Conservation (phyloP, 352 stramenopile species). For the Globisporangium nunn region DNA sequence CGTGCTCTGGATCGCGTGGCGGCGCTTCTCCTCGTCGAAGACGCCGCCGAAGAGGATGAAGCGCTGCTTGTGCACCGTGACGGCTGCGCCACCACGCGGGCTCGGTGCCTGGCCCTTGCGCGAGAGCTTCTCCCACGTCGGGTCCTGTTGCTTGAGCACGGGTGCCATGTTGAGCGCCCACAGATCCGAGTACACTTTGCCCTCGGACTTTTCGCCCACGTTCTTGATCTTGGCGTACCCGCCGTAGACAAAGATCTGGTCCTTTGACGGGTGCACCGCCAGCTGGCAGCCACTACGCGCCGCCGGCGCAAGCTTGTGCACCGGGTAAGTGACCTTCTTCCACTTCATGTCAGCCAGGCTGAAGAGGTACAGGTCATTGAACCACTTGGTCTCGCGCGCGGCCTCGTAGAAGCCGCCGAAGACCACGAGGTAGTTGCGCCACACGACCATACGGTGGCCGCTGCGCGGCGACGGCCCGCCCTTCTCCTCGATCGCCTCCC, state of each 20-base stretch:
- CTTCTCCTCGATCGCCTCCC: conserved; percentile 89
- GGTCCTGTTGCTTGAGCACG: conserved; percentile 83
- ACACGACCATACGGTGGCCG: conserved; percentile 92
- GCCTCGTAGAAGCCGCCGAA: conserved; percentile 98
- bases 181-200: conserved; percentile 93
- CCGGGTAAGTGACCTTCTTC: conserved; percentile 71
- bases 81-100: conserved; percentile 67
- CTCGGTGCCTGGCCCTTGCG: conserved; percentile 81
- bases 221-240: conserved; percentile 95
- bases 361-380: conserved; percentile 93
- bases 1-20: conserved; percentile 78
- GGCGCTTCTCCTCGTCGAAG: conserved; percentile 87
- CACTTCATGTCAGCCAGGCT: conserved; percentile 88
- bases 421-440: conserved; percentile 94
- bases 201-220: conserved; percentile 86
- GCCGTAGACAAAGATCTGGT: conserved; percentile 91
- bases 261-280: conserved; percentile 77
- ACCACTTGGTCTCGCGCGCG: conserved; percentile 89
- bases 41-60: conserved; percentile 97
- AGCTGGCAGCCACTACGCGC: conserved; percentile 81
- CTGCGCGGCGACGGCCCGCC: conserved; percentile 72
- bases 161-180: conserved; percentile 92
- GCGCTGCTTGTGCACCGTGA: conserved; percentile 91
- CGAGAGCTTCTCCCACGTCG: conserved; percentile 93
- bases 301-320: conserved; percentile 50